Evolutionary conservation across 192 early-diverging fungal genomes (phyloP), one percentile per base, ranked within the genome.

Genomic region (Coemansia sp.): DNA sequence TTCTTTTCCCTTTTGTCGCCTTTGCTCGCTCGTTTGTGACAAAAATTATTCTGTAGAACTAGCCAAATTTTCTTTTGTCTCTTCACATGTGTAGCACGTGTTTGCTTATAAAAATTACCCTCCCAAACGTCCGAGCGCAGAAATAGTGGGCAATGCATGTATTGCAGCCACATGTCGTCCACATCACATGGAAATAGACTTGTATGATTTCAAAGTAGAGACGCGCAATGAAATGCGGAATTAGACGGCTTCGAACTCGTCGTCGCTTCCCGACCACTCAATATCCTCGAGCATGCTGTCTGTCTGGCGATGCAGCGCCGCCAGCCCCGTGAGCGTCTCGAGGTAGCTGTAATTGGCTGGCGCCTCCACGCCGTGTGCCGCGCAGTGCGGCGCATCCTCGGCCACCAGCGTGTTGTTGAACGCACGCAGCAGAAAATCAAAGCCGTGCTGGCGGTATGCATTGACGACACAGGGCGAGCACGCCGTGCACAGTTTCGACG

Each of bases 401-500:
- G 19, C 30, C 32, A 76, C 60, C 6, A 59, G 50, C 12, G 56
- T 45, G 61, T 80, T 80, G 66, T 87, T 69, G 46, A 94, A 81
- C 9, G 78, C 92, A 15, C 83, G 81, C 31, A 79, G 58, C 48
- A 96, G 53, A 60, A 98, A 98, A 19, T 79, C 83, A 49, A 79
- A 81, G 1, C 89, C 89, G 43, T 86, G 63, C 17, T 73, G 36
- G 8, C 75, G 62, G 70, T 92, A 98, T 14, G 74, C 75, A 21
- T 72, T 53, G 9, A 91, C 42, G 8, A 87, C 58, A 42, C 49
- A 39, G 6, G 62, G 53, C 5, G 92, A 95, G 53, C 96, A 99
- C 8, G 93, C 96, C 2, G 92, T 93, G 72, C 96, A 99, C 49
- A 85, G 77, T 44, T 88, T 82, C 58, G 89, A 99, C 1, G 88